Conservation (phyloP, 108 stramenopile species). For the Epithemia pelagica region DNA sequence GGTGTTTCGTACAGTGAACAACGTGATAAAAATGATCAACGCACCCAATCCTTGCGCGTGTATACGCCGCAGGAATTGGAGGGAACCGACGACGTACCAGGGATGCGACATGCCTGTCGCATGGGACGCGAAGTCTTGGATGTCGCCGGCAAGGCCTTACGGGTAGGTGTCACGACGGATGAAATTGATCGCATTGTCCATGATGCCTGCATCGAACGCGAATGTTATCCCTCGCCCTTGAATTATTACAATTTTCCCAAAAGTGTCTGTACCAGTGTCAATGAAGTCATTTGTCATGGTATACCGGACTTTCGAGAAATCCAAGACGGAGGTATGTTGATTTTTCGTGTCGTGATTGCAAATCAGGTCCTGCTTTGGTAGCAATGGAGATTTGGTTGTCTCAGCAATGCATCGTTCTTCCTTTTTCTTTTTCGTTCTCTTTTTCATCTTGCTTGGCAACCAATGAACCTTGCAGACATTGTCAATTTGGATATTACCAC, state of each 20-base stretch:
- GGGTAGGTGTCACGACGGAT: constrained; percentile 94
- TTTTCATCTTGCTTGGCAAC: no score
- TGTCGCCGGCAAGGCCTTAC: constrained; percentile 79
- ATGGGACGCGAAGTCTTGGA: constrained; percentile 97
- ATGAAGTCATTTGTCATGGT: constrained; percentile 96
- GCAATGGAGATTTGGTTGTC: no score
- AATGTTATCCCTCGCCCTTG: constrained; percentile 94
- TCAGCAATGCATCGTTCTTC: no score
- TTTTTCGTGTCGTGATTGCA: not conserved
- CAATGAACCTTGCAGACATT: no score
- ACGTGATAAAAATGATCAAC: constrained; percentile 29
- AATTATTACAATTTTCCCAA: constrained; percentile 98
- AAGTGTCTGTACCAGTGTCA: constrained; percentile 93
- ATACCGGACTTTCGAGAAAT: constrained; percentile 89
- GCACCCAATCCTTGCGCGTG: constrained; percentile 59
- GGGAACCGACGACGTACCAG: constrained; percentile 41
- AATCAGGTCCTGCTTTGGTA: no score
- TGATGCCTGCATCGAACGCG: constrained; percentile 85
- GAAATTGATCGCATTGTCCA: constrained; percentile 95
- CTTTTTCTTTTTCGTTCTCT: no score
- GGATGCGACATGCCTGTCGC: constrained; percentile 82
- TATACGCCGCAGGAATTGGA: constrained; percentile 82
- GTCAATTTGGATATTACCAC: constrained; percentile 97
- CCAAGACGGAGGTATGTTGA: constrained; percentile 73
- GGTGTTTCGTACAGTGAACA: constrained; percentile 67